Evolutionary conservation across 306 rosid species (phyloP), one percentile per base, ranked within the genome.

Genomic region (Medicago ruthenica): DNA sequence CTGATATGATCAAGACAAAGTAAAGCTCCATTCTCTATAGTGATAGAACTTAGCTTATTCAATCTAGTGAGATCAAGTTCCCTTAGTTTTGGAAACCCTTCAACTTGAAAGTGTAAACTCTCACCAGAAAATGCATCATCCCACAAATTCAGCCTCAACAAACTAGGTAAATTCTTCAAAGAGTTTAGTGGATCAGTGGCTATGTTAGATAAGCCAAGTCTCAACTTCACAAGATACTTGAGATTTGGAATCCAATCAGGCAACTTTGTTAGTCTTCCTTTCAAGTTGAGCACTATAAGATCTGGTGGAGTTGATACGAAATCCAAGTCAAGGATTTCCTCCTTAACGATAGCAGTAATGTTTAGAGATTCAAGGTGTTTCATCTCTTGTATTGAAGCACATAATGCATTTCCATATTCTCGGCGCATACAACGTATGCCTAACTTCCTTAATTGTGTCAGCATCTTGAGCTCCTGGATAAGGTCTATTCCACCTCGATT

Each of bases 211-310:
- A 54, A 70, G 0, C 61, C 45, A 21, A 83, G 67, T 20, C 48
- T n/a, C 4, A 83, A 6, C 62, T 36, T 70, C 3, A 65, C 71
- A 36, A 83, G 66, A 57, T 69, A 61, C 47, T 55, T 7, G 20
- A 84, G 85, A 16, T 75, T 64, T 24, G 67, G 34, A 50, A 76
- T 57, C 87, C 82, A 48, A 1, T 63, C 12, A 50, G 81, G 87
- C 41, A 76, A 48, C 73, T 20, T 59, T 0, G 55, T 55, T 3
- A 84, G 18, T 10, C 41, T 13, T 5, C 70, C 24, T 3, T 47
- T 18, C 70, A 84, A 11, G 14, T 10, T 9, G n/a, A 84, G 58
- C 53, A 42, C 51, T 14, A 24, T 10, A 20, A 50, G 66, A 8
- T 65, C 45, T 0, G 75, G 41, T 1, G 76, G 73, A 15, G 70